Percentiles rank a stretch among this genome's conserved stretches.
phyloP scores from a whole-genome alignment of 129 eudicot genomes.

The Artemisia tridentata region DNA sequence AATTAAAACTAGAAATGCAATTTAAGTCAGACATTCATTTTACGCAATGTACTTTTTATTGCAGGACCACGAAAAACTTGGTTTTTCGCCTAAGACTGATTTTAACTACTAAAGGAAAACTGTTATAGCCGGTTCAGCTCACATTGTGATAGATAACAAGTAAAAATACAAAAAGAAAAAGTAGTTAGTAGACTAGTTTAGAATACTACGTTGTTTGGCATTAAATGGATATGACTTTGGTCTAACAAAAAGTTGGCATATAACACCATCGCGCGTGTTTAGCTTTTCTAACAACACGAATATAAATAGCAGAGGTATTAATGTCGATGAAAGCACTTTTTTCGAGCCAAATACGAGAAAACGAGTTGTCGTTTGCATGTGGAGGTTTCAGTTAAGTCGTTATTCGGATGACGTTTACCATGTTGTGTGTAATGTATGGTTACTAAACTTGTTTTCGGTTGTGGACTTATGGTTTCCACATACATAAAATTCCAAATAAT shows the following conservation, averaged over 20 bases:
- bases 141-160: no score
- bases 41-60: no score
- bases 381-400: neutral
- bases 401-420: neutral
- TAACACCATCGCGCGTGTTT: neutral
- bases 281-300: neutral
- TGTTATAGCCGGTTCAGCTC: no score
- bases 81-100: no score
- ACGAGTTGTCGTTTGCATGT: neutral
- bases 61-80: no score
- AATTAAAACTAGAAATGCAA: no score
- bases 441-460: neutral
- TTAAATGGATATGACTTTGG: neutral
- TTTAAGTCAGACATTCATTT: neutral
- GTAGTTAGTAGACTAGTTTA: no score
- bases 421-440: neutral
- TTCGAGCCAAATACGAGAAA: neutral
- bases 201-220: no score
- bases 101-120: no score
- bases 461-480: slow-evolving; percentile 18
- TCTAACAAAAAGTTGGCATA: no score
- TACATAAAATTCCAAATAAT: neutral
- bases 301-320: neutral
- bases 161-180: no score
- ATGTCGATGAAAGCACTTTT: neutral